Evolutionary conservation across 2,329 filamentous ascomycete genomes (phyloP), one percentile per base, ranked within the genome.

Genomic region (Cucurbitaria berberidis): DNA sequence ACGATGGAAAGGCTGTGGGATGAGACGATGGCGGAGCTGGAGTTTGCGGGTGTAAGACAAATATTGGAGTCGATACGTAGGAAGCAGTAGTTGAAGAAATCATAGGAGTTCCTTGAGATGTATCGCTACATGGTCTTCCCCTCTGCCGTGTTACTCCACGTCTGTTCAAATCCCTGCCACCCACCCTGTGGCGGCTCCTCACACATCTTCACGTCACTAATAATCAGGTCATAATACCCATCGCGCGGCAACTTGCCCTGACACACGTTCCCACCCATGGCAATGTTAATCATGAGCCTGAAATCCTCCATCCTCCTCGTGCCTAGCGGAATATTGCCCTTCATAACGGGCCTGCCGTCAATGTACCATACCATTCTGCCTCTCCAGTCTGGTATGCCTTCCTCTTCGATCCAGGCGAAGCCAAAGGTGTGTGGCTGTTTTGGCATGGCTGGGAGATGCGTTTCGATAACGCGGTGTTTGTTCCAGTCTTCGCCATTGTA

Each of bases 251-350:
- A 70, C 62, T 77, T 78, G 0, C 82, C 83, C 15, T 77, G 70
- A 58, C 83, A 85, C 5, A 86, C 84, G 53, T 82, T 85, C 0
- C 84, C 84, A 0, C 84, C 84, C 81, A 86, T 85, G 1, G 84
- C 84, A n/a, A 86, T 77, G 52, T 86, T 86, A 16, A 86, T 77
- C 53, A 86, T 69, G 8, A 86, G 72, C 16, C 78, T 79, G 72
- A 80, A 86, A 22, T 86, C 84, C 49, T 81, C 78, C 70, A 86
- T 77, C 5, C 80, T 76, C 11, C 84, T 73, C 2, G 81, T 85
- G 0, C 83, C 82, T 1, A 65, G 60, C 0, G 84, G 84, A 21
- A 84, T 81, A 2, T 68, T 62, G 0, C 77, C 82, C 70, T 81
- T 85, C 84, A 86, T 86, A 1, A 86, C 81, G 0, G 82, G 76